These are phyloP conservation scores for Vigna trinervia DNA, from an alignment of 306 rosid species.

Conservation along the genomic window DNA sequence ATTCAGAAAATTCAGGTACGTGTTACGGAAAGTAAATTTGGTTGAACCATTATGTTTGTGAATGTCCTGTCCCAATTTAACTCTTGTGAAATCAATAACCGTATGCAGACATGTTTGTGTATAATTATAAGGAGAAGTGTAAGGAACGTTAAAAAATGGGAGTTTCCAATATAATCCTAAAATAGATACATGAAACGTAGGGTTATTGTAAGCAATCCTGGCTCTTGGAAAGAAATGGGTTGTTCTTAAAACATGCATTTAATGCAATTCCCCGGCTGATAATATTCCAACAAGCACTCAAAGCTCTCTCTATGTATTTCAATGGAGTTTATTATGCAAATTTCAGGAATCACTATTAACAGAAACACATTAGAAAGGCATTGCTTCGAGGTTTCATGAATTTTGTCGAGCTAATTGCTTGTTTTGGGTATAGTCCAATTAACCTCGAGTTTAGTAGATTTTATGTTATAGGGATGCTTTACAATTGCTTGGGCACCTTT, in stretches of 20 bases:
- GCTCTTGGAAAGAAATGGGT: conserved; percentile 5
- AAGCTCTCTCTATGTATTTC: background rate
- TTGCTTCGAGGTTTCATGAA: conserved; percentile 16
- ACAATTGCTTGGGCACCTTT: conserved; percentile 11
- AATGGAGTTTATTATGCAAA: background rate
- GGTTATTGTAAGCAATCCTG: conserved; percentile 25
- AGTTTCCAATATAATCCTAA: background rate
- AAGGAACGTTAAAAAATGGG: conserved; percentile 24
- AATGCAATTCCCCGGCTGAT: conserved; percentile 14
- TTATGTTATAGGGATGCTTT: background rate
- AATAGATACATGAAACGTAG: too few relatives aligned
- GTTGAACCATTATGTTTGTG: conserved; percentile 27
- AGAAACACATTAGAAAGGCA: background rate
- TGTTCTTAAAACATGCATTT: conserved; percentile 18
- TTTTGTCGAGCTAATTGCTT: background rate
- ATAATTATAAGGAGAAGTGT: background rate
- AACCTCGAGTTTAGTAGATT: background rate
- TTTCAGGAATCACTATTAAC: conserved; percentile 11
- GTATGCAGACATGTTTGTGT: background rate
- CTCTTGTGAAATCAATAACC: background rate
- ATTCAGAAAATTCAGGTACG: conserved; percentile 58
- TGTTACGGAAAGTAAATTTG: conserved; percentile 10
- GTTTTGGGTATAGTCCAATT: background rate
- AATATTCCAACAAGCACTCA: background rate
- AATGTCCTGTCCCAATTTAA: background rate